phyloP scores from a whole-genome alignment of 352 stramenopile species.

The Thalassiosira livingstoniorum region DNA sequence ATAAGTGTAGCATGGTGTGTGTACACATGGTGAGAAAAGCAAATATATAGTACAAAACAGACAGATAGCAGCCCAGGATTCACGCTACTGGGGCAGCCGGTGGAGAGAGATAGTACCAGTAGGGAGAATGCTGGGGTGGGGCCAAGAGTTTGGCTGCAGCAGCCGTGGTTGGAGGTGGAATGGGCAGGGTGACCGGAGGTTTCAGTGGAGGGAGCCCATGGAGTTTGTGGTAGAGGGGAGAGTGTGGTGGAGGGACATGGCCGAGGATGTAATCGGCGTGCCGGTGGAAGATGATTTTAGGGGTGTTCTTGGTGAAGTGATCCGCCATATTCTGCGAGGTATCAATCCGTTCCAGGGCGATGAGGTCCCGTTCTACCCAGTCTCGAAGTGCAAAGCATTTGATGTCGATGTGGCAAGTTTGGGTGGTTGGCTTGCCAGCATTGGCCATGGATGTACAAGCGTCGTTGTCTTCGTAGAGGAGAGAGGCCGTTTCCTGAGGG shows the following conservation, averaged over 20 bases:
- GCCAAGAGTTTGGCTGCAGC: too few relatives aligned
- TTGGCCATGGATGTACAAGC: constrained; percentile 17
- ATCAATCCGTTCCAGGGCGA: neutral
- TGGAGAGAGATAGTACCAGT: too few relatives aligned
- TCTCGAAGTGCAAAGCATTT: constrained; percentile 33
- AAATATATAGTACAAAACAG: too few relatives aligned
- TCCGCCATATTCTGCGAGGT: neutral
- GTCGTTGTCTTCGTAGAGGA: constrained; percentile 31
- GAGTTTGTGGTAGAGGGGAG: neutral
- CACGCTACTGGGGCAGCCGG: too few relatives aligned
- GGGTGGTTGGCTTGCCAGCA: constrained; percentile 18
- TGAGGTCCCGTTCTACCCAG: constrained; percentile 14
- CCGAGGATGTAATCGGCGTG: constrained; percentile 12
- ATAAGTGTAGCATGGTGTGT: too few relatives aligned
- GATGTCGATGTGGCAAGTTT: constrained; percentile 45
- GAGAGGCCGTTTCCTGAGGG: constrained; percentile 4
- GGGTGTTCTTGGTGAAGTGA: constrained; percentile 16
- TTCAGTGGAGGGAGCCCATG: too few relatives aligned
- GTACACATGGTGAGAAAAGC: too few relatives aligned
- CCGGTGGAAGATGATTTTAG: too few relatives aligned
- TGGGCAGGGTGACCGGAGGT: neutral
- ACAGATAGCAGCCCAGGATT: too few relatives aligned
- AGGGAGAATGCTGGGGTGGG: too few relatives aligned
- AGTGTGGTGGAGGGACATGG: constrained; percentile 2
- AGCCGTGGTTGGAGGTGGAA: neutral